Conservation (phyloP, 345 rosid genomes). For the Durio zibethinus region DNA sequence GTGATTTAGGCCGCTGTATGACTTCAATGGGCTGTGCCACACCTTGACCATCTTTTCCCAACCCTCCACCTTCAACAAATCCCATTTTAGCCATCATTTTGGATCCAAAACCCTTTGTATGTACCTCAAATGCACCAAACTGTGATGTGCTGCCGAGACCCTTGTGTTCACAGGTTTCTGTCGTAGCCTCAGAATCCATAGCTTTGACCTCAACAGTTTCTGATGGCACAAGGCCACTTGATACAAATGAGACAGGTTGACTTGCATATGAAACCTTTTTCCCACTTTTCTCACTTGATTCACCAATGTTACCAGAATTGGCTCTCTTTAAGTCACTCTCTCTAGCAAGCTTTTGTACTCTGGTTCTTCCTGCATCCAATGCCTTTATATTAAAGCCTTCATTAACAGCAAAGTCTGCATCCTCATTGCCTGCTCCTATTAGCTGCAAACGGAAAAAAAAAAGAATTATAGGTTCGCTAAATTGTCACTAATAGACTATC, state of each 20-base stretch:
- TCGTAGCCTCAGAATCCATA: conserved; percentile 24
- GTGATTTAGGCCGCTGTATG: conserved; percentile 74
- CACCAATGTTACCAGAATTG: conserved; percentile 20
- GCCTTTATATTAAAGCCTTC: conserved; percentile 42
- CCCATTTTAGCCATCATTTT: conserved; percentile 98
- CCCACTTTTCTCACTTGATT: conserved; percentile 35
- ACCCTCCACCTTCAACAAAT: conserved; percentile 72
- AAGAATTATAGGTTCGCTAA: background rate
- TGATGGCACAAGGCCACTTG: conserved; percentile 60
- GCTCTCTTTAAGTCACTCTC: conserved; percentile 29
- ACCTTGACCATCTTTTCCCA: conserved; percentile 85
- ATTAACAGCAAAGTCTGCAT: conserved; percentile 48
- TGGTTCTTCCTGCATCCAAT: conserved; percentile 30
- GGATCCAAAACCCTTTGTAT: conserved; percentile 87
- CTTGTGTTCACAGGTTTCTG: conserved; percentile 34
- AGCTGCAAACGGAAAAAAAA: conserved; percentile 41
- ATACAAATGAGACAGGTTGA: conserved; percentile 79
- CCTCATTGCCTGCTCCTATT: conserved; percentile 64
- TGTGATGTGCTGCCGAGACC: conserved; percentile 28
- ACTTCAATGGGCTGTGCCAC: conserved; percentile 71
- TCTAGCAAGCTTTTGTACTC: conserved; percentile 28
- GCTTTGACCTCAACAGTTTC: conserved; percentile 37
- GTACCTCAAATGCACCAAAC: conserved; percentile 77
- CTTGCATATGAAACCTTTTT: conserved; percentile 50
- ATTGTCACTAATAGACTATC: background rate